Base-by-base conservation (phyloP, 2,329 filamentous ascomycete genomes). In the Cladosporium sp. region DNA sequence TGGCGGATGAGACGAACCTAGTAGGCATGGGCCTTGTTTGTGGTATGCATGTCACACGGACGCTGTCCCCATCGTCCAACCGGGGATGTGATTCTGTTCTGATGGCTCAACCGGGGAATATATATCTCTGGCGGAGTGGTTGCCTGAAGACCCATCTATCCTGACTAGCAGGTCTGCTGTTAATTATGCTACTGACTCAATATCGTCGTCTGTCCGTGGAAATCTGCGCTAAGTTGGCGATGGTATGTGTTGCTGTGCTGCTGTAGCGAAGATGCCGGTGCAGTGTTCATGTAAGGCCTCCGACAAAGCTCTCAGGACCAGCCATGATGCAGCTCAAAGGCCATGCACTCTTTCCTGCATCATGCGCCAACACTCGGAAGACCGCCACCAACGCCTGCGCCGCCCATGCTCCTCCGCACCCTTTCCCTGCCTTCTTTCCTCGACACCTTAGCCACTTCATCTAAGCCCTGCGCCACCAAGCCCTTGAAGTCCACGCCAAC, bases 401-500 rank as follows among this genome's bases (percentile, higher is more conserved):
- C 51, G 25, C 53, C 65, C 56, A 64, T 54, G 65, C 60, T 63
- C 32, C 60, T 39, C 25, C 60, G 60, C 23, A 63, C 60, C 13
- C 60, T 63, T 16, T 63, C 60, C 36, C 60, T 63, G 23, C 60
- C 60, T 28, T 63, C 60, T 30, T 56, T 63, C 36, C 60, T 63
- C 26, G 62, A 34, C 25, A 32, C 57, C 36, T 56, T 59, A 16
- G 56, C 63, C 21, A 59, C 57, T 28, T 65, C 56, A 34, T 67
- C 62, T 18, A 72, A 54, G 21, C 84, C 87, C 69, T 84, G 84
- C 18, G 90, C 91, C 16, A 97, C 88, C 64, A 98, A 79, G 70
- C 91, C 91, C 64, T 86, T 87, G 75, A 99, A 98, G 77, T 99
- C 94, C 34, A 99, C 80, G 0, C 93, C 93, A 25, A 97, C 93